These are phyloP conservation scores for Cyberlindnera suaveolens DNA, from an alignment of 805 yeast species.

Conservation along the genomic window DNA sequence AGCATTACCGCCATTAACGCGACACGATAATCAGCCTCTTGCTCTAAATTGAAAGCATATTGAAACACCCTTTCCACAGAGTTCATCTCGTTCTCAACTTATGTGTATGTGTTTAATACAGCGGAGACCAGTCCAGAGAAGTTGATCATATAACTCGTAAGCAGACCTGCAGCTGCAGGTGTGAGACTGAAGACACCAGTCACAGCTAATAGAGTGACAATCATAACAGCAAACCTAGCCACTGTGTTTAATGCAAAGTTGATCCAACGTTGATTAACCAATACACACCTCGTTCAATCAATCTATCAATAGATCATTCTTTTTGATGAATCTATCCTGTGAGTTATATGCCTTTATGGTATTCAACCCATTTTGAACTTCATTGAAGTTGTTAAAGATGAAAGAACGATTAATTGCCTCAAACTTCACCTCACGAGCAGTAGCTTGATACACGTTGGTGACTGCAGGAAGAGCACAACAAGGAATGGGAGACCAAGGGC, in stretches of 20 bases:
- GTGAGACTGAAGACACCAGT: constrained; percentile 52
- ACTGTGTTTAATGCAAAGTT: constrained; percentile 52
- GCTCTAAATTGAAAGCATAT: constrained; percentile 56
- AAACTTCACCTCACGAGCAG: constrained; percentile 68
- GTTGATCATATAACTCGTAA: constrained; percentile 53
- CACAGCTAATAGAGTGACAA: constrained; percentile 54
- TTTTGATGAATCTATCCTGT: constrained; percentile 38
- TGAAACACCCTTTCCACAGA: constrained; percentile 67
- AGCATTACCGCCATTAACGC: constrained; percentile 30
- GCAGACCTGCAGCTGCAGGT: constrained; percentile 62
- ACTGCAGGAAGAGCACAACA: constrained; percentile 34
- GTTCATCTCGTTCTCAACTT: constrained; percentile 71
- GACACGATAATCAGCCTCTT: constrained; percentile 56
- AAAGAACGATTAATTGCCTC: constrained; percentile 67
- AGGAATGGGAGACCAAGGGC: constrained; percentile 60
- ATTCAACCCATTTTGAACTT: constrained; percentile 58
- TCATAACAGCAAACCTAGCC: constrained; percentile 43
- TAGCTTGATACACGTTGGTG: constrained; percentile 57
- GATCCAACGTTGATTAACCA: constrained; percentile 71
- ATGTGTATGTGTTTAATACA: constrained; percentile 59
- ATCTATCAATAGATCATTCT: constrained; percentile 43
- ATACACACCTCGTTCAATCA: constrained; percentile 63
- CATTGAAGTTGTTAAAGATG: constrained; percentile 68
- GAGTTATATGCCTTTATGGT: constrained; percentile 51
- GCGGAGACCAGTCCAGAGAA: constrained; percentile 52